These are phyloP conservation scores for Telopea speciosissima DNA, from an alignment of 177 flowering plant genomes.

Conservation along the genomic window DNA sequence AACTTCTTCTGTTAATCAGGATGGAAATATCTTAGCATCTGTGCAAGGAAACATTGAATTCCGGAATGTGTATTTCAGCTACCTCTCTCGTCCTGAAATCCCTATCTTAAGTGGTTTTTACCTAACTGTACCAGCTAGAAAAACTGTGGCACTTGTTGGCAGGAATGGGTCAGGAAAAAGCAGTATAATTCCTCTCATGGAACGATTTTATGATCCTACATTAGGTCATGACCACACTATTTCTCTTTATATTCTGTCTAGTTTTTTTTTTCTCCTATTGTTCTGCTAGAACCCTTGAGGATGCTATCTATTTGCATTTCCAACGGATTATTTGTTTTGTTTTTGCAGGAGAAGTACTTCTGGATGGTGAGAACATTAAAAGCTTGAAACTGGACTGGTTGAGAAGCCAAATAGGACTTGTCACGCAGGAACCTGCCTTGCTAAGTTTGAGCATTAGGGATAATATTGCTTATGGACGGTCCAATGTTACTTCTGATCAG, in stretches of 20 bases:
- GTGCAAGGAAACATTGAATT: slow-evolving; percentile 79
- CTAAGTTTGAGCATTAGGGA: slow-evolving; percentile 89
- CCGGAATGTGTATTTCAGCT: slow-evolving; percentile 69
- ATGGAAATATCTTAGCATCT: slow-evolving; percentile 39
- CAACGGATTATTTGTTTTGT: slow-evolving; percentile 15
- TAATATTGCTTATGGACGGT: slow-evolving; percentile 91
- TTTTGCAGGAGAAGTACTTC: slow-evolving; percentile 84
- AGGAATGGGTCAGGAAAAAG: slow-evolving; percentile 98
- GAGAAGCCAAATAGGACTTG: slow-evolving; percentile 92
- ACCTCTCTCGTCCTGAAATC: slow-evolving; percentile 96
- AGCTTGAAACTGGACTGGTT: slow-evolving; percentile 89
- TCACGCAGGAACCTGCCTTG: slow-evolving; percentile 98
- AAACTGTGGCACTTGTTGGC: slow-evolving; percentile 96
- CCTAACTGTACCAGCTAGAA: slow-evolving; percentile 90
- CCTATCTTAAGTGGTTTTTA: slow-evolving; percentile 96
- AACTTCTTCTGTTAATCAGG: slow-evolving; percentile 48
- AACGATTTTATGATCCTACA: slow-evolving; percentile 96
- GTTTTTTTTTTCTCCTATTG: neutral
- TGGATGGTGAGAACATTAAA: slow-evolving; percentile 95
- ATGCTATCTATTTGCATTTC: neutral
- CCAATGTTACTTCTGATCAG: slow-evolving; percentile 66
- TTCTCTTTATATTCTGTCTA: neutral
- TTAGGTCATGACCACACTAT: slow-evolving; percentile 47
- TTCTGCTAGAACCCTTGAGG: neutral
- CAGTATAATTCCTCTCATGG: slow-evolving; percentile 96